Evolutionary conservation across 345 rosid species (phyloP), one percentile per base, ranked within the genome.

Genomic region (Moricandia arvensis): DNA sequence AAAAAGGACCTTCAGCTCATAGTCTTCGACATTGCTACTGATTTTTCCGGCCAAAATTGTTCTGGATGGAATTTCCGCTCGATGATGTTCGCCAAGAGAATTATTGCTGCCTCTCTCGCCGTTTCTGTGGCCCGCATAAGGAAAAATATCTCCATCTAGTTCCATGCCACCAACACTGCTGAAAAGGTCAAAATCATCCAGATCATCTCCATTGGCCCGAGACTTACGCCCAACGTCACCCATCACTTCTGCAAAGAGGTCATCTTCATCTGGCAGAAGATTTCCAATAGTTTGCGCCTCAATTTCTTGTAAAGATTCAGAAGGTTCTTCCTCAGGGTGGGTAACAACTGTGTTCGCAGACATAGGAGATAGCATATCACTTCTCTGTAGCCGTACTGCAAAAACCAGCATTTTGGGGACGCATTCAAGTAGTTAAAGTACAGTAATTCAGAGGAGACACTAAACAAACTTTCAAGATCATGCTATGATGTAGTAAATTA

Each of bases 121-220:
- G 59, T 73, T 74, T 43, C 59, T 85, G 49, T 78, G 84, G 51
- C 69, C 75, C 35, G 63, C 72, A 59, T 82, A 81, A 54, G 80
- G 65, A 68, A 75, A 77, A 81, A 83, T 86, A 76, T 86, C 88
- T 17, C 93, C 93, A 74, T 85, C 98, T 71, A 94, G 80, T 72
- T 94, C 99, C 97, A 94, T 63, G 76, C 98, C 98, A 15, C 98
- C 98, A 60, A 89, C 88, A 78, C 93, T 90, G 79, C 95, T 87
- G 69, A 94, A 94, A 62, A 94, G 78, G 75, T 94, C 99, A 75
- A 88, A 83, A 64, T 90, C 98, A 75, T 94, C 99, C 31, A 83
- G 61, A 69, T 88, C 97, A 79, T 87, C 89, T 75, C 83, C 96
- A 76, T 66, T 73, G 76, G 81, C 78, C 61, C 82, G 83, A 79